Conservation (phyloP, 1,284 basidiomycete genomes). For the Malassezia pachydermatis region DNA sequence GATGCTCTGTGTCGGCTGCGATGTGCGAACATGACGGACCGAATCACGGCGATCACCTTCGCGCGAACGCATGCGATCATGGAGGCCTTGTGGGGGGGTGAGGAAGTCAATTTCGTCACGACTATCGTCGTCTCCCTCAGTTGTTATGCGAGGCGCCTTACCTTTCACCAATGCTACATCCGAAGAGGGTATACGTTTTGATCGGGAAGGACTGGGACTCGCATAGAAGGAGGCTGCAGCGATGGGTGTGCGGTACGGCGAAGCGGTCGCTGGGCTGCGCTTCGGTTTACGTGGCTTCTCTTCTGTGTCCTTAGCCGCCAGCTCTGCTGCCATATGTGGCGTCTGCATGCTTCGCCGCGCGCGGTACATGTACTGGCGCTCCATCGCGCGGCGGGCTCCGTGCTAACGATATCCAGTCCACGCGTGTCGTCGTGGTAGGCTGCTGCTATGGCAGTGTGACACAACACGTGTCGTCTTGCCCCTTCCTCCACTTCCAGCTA, state of each 20-base stretch:
- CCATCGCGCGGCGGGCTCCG: too few relatives aligned
- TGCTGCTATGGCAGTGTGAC: neutral
- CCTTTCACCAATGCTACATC: neutral
- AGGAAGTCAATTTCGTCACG: slow-evolving; percentile 16
- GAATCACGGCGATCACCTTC: too few relatives aligned
- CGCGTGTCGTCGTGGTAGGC: neutral
- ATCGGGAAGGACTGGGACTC: neutral
- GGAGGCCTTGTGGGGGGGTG: neutral
- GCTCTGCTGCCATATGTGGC: neutral
- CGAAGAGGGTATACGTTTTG: too few relatives aligned
- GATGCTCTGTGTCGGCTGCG: neutral
- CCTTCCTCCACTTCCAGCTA: too few relatives aligned
- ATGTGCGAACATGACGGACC: neutral
- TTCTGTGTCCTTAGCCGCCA: neutral
- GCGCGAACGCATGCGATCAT: slow-evolving; percentile 16
- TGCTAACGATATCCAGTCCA: neutral
- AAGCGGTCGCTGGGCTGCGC: neutral
- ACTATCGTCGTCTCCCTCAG: slow-evolving; percentile 7
- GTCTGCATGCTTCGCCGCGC: neutral
- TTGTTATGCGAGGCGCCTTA: too few relatives aligned
- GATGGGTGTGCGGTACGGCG: slow-evolving; percentile 16
- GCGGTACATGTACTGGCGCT: slow-evolving; percentile 10
- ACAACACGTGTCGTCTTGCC: neutral
- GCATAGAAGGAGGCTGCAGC: slow-evolving; percentile 8
- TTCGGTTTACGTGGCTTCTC: slow-evolving; percentile 9